phyloP scores from a whole-genome alignment of 2,329 filamentous ascomycete species.

The Fusarium camptoceras region DNA sequence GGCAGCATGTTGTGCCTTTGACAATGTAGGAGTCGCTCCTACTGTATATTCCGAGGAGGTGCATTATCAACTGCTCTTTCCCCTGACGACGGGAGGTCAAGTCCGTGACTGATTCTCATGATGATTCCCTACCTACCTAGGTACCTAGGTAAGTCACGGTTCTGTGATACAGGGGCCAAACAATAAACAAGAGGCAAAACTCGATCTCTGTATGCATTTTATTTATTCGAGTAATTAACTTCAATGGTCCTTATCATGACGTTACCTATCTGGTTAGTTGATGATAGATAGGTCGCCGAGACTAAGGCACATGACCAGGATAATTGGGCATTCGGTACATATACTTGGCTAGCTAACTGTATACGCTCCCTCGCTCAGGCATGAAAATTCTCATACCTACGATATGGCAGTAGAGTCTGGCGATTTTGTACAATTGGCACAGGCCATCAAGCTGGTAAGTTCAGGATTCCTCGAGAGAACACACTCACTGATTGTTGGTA shows the following conservation, averaged over 20 bases:
- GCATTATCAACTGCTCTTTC: conserved; percentile 13
- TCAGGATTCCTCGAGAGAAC: neutral
- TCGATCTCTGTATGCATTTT: neutral
- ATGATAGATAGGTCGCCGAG: conserved; percentile 12
- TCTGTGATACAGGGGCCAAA: neutral
- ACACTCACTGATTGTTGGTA: conserved; percentile 12
- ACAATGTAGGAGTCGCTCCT: conserved; percentile 8
- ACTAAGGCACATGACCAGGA: conserved; percentile 30
- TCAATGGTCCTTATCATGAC: neutral
- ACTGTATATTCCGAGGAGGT: conserved; percentile 11
- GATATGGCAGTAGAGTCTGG: conserved; percentile 34
- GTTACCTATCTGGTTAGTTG: neutral
- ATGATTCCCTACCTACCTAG: neutral
- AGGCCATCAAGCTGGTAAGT: conserved; percentile 41
- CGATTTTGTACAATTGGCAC: conserved; percentile 30
- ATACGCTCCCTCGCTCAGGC: conserved; percentile 4
- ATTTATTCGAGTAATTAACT: neutral
- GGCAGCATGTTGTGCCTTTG: neutral
- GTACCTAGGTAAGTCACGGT: neutral
- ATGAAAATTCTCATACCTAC: conserved; percentile 5
- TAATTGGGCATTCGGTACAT: conserved; percentile 9
- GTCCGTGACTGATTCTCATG: conserved; percentile 2
- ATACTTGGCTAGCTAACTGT: conserved; percentile 14
- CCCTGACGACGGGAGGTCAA: conserved; percentile 13
- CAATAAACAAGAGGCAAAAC: neutral